Percentiles rank a stretch among this genome's conserved stretches.
Conservation (phyloP, 129 eudicot genomes). For the Helianthus tuberosus region DNA sequence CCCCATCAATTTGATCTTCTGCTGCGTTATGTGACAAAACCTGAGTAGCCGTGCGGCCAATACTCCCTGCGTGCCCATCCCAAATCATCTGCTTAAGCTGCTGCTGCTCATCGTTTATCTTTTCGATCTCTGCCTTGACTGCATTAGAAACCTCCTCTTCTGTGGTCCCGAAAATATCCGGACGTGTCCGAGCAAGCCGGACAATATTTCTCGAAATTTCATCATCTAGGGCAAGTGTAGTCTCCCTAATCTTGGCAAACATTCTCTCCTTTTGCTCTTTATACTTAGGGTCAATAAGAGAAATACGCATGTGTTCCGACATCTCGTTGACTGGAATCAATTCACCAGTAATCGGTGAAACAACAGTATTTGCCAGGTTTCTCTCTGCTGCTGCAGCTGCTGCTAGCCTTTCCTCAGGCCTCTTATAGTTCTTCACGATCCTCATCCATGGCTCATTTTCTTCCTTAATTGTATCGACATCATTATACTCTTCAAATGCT, state of each 20-base stretch:
- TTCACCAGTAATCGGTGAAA: conserved; percentile 90
- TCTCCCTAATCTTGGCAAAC: conserved; percentile 90
- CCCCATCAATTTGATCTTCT: conserved; percentile 62
- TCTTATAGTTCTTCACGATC: conserved; percentile 87
- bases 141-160: conserved; percentile 96
- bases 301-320: conserved; percentile 95
- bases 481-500: conserved; percentile 65
- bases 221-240: conserved; percentile 89
- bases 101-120: conserved; percentile 82
- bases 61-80: conserved; percentile 96
- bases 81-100: conserved; percentile 91
- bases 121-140: conserved; percentile 81
- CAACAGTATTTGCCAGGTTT: conserved; percentile 71
- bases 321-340: conserved; percentile 78
- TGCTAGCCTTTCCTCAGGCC: conserved; percentile 75
- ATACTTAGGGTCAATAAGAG: conserved; percentile 91
- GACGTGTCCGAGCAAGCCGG: conserved; percentile 87
- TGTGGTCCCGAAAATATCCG: conserved; percentile 92
- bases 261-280: conserved; percentile 95
- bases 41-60: conserved; percentile 86
- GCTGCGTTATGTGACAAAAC: conserved; percentile 79
- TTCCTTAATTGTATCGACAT: conserved; percentile 42
- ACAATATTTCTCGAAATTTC: conserved; percentile 82
- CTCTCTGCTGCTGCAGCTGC: conserved; percentile 24
- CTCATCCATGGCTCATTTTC: conserved; percentile 83